Evolutionary conservation across 805 yeast genomes (phyloP).

Genomic region (Monosporozyma servazzii): DNA sequence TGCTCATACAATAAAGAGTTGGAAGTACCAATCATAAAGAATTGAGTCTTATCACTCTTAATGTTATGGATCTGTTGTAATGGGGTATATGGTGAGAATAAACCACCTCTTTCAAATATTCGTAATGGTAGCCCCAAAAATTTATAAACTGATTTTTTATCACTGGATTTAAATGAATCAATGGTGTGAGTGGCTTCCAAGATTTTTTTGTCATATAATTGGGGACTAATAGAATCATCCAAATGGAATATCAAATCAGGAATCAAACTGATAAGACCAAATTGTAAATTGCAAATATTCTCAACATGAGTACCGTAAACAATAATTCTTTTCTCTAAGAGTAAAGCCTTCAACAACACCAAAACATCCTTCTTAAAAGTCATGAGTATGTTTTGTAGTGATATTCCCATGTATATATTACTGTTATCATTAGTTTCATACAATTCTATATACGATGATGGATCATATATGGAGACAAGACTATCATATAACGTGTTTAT

Average conservation of each 20-base stretch:
- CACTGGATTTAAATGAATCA: constrained; percentile 63
- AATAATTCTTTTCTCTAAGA: constrained; percentile 65
- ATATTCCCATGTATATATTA: constrained; percentile 59
- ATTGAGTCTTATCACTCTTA: constrained; percentile 43
- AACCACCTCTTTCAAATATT: constrained; percentile 74
- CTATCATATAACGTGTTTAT: constrained; percentile 65
- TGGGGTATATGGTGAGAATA: constrained; percentile 91
- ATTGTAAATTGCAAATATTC: constrained; percentile 70
- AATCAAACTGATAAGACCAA: constrained; percentile 70
- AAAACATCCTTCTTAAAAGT: constrained; percentile 52
- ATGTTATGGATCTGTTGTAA: constrained; percentile 81
- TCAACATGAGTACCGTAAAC: constrained; percentile 78
- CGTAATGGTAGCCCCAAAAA: constrained; percentile 87
- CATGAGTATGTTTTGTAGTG: constrained; percentile 53
- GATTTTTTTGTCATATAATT: constrained; percentile 38
- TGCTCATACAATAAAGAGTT: constrained; percentile 71
- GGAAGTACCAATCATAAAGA: constrained; percentile 78
- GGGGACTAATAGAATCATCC: constrained; percentile 73
- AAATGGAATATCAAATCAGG: constrained; percentile 71
- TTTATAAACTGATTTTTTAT: constrained; percentile 62
- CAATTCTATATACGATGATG: constrained; percentile 22
- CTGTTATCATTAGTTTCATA: constrained; percentile 14
- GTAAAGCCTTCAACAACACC: constrained; percentile 62
- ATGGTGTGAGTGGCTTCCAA: constrained; percentile 47
- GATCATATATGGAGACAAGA: constrained; percentile 37